Evolutionary conservation across 345 rosid genomes (phyloP).

Genomic region (Lagerstroemia speciosa): DNA sequence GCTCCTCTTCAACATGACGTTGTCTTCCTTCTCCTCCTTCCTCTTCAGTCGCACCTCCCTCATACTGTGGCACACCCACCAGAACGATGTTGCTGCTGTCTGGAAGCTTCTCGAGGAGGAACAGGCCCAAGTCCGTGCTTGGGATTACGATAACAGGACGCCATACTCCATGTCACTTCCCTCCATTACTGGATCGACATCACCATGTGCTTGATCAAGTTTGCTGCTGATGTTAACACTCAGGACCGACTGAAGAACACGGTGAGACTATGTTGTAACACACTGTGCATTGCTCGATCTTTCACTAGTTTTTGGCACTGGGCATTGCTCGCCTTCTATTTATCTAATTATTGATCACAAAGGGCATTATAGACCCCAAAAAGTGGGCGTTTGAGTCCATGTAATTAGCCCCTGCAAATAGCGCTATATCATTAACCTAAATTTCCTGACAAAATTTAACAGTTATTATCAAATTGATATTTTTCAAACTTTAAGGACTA

Average conservation of each 20-base stretch:
- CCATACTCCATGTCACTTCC: slow-evolving; percentile 94
- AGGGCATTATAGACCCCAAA: no score
- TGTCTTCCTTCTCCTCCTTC: no score
- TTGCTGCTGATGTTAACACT: slow-evolving; percentile 95
- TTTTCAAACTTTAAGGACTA: no score
- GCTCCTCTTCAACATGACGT: no score
- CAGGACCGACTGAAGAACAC: slow-evolving; percentile 99
- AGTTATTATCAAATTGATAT: no score
- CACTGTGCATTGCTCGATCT: not conserved
- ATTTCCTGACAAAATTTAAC: no score
- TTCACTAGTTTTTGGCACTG: not conserved
- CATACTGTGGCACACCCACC: slow-evolving; percentile 98
- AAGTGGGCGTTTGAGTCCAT: no score
- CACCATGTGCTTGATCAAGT: slow-evolving; percentile 72
- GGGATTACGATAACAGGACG: slow-evolving; percentile 88
- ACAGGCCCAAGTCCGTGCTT: slow-evolving; percentile 66
- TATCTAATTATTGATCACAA: no score
- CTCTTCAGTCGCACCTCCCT: slow-evolving; percentile 91
- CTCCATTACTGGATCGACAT: slow-evolving; percentile 93
- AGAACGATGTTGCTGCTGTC: slow-evolving; percentile 77
- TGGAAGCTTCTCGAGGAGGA: slow-evolving; percentile 90
- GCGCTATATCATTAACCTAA: no score
- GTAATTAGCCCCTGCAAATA: no score
- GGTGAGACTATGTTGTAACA: slow-evolving; percentile 33
- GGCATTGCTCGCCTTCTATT: no score